Base-by-base conservation (phyloP, 2,329 filamentous ascomycete genomes). In the Exophiala aquamarina region DNA sequence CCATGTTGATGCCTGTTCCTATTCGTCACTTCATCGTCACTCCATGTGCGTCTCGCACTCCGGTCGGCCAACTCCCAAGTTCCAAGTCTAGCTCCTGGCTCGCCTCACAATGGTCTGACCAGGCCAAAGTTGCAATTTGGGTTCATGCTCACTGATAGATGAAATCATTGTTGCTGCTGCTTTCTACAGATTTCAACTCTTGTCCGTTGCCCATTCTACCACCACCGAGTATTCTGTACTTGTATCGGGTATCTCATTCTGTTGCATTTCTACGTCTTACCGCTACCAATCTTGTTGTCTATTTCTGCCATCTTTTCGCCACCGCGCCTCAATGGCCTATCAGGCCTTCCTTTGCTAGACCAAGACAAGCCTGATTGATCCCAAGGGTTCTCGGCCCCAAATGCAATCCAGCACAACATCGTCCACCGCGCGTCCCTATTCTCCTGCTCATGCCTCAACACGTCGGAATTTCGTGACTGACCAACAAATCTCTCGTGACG, bases 381-480 rank as follows among this genome's bases (percentile, higher is more conserved):
- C 32, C 32, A 34, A 34, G 6, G 4, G 10, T 15, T 13, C 7
- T 8, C 35, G 7, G 35, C 35, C 35, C 35, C 35, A 37, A 19
- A 37, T 37, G 35, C 15, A 37, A 21, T 37, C 35, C 35, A 19
- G 10, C 35, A 20, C 15, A 18, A 13, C 15, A 6, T 4, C 19
- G 10, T 21, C 35, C 35, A 18, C 35, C 17, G 20, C 14, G 35
- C 18, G 14, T 18, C 35, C 10, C 7, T 19, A 9, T 13, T 37
- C 14, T 19, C 35, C 19, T 17, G 18, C 14, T n/a, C 4, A 13
- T 13, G 11, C n/a, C 9, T 37, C 35, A 8, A 37, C 7, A 20
- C 45, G 49, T 26, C 45, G 42, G 31, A 49, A 28, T 29, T 10
- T 32, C n/a, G 48, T 46, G 14, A 17, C 37, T 38, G 47, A 48